phyloP scores from a whole-genome alignment of 345 rosid species.

The Populus nigra region DNA sequence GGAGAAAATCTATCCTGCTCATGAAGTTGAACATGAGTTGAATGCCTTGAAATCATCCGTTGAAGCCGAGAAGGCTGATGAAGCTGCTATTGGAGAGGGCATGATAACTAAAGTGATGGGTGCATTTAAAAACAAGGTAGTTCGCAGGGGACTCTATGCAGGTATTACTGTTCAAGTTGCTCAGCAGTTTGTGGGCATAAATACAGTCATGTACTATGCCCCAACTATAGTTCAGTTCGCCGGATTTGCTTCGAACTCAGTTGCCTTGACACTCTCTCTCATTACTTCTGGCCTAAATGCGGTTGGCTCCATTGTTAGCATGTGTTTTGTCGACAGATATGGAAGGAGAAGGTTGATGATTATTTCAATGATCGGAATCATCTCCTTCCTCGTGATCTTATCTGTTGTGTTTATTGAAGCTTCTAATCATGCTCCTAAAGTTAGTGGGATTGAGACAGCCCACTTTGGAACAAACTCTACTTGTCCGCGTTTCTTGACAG shows the following conservation, averaged over 20 bases:
- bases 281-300: slow-evolving; percentile 83
- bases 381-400: slow-evolving; percentile 51
- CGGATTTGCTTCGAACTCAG: slow-evolving; percentile 77
- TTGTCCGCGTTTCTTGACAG: slow-evolving; percentile 42
- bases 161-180: slow-evolving; percentile 90
- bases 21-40: slow-evolving; percentile 65
- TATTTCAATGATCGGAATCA: slow-evolving; percentile 74
- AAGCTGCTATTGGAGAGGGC: slow-evolving; percentile 45
- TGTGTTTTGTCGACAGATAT: slow-evolving; percentile 71
- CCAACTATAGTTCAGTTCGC: slow-evolving; percentile 91
- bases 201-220: slow-evolving; percentile 93
- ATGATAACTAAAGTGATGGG: slow-evolving; percentile 54
- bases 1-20: slow-evolving; percentile 57
- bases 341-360: slow-evolving; percentile 84
- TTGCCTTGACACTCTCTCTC: slow-evolving; percentile 80
- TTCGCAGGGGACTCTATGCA: slow-evolving; percentile 78
- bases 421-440: slow-evolving; percentile 50
- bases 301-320: slow-evolving; percentile 66
- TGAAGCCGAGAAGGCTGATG: slow-evolving; percentile 61
- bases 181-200: slow-evolving; percentile 90
- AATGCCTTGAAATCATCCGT: slow-evolving; percentile 49
- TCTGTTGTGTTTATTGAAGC: slow-evolving; percentile 60
- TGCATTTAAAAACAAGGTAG: slow-evolving; percentile 47
- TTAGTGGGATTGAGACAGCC: slow-evolving; percentile 31
- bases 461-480: slow-evolving; percentile 61